Evolutionary conservation across 2,329 filamentous ascomycete genomes (phyloP).

Genomic region (Furcasterigmium sp.): DNA sequence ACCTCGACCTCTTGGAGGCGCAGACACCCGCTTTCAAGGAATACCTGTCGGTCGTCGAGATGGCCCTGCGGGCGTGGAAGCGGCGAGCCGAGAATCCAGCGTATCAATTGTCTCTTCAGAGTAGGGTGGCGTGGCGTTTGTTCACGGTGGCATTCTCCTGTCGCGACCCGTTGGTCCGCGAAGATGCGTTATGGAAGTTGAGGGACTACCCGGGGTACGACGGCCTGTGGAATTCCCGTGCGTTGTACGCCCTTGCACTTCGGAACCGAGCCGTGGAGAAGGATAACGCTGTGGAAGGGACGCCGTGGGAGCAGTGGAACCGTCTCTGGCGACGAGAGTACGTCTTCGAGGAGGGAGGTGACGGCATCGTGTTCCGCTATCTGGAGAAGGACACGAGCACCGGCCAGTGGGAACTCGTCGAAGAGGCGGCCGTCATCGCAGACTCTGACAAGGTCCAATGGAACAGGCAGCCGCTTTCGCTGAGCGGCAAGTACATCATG

Average conservation of each 20-base stretch:
- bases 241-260: slow-evolving; percentile 19
- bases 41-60: slow-evolving; percentile 23
- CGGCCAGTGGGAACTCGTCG: slow-evolving; percentile 28
- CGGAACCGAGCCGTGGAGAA: slow-evolving; percentile 20
- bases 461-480: slow-evolving; percentile 28
- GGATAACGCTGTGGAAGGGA: slow-evolving; percentile 20
- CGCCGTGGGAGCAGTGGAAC: slow-evolving; percentile 21
- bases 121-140: slow-evolving; percentile 17
- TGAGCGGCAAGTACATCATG: slow-evolving; percentile 10
- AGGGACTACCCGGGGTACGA: slow-evolving; percentile 26
- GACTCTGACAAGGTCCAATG: slow-evolving; percentile 22
- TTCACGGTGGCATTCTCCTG: slow-evolving; percentile 20
- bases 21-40: slow-evolving; percentile 24
- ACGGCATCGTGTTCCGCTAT: slow-evolving; percentile 23
- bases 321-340: slow-evolving; percentile 26
- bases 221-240: slow-evolving; percentile 21
- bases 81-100: slow-evolving; percentile 13
- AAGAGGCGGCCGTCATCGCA: slow-evolving; percentile 28
- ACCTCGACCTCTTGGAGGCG: slow-evolving; percentile 12
- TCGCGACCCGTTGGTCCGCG: slow-evolving; percentile 23
- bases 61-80: slow-evolving; percentile 16
- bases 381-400: slow-evolving; percentile 17
- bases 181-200: slow-evolving; percentile 23
- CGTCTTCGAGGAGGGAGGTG: slow-evolving; percentile 26
- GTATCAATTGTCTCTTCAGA: slow-evolving; percentile 22